Evolutionary conservation across 2,329 filamentous ascomycete species (phyloP).

Genomic region (Epichloe hybrida): DNA sequence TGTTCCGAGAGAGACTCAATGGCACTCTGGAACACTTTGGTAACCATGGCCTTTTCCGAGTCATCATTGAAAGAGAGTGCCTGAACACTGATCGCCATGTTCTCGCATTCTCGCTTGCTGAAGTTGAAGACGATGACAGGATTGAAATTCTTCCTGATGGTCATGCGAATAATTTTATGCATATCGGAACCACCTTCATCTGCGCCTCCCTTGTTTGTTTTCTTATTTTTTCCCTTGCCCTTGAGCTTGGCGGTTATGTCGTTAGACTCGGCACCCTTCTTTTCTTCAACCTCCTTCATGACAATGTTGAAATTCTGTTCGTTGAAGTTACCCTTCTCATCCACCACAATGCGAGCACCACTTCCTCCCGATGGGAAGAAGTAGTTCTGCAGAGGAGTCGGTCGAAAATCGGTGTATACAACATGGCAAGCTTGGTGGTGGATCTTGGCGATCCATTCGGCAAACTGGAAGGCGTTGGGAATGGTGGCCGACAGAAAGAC

Average conservation of each 20-base stretch:
- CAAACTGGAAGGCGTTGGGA: constrained; percentile 97
- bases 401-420: constrained; percentile 96
- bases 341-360: constrained; percentile 86
- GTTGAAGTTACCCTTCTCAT: constrained; percentile 91
- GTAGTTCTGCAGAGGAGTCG: constrained; percentile 93
- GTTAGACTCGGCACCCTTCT: constrained; percentile 70
- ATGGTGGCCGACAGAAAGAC: constrained; percentile 98
- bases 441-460: constrained; percentile 97
- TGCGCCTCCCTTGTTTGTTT: constrained; percentile 74
- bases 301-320: constrained; percentile 97
- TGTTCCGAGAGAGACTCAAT: constrained; percentile 87
- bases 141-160: constrained; percentile 94
- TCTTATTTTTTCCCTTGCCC: constrained; percentile 85
- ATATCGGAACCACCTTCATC: constrained; percentile 68
- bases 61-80: constrained; percentile 90
- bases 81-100: constrained; percentile 75
- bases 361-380: constrained; percentile 90
- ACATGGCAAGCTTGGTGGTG: constrained; percentile 97
- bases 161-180: constrained; percentile 97
- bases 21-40: constrained; percentile 85
- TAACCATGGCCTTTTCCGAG: constrained; percentile 86
- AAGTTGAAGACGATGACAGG: constrained; percentile 99
- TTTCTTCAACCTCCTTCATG: constrained; percentile 80
- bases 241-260: constrained; percentile 70
- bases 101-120: constrained; percentile 93